Evolutionary conservation across 352 stramenopile genomes (phyloP), one percentile per base, ranked within the genome.

Genomic region (Globisporangium lucens): DNA sequence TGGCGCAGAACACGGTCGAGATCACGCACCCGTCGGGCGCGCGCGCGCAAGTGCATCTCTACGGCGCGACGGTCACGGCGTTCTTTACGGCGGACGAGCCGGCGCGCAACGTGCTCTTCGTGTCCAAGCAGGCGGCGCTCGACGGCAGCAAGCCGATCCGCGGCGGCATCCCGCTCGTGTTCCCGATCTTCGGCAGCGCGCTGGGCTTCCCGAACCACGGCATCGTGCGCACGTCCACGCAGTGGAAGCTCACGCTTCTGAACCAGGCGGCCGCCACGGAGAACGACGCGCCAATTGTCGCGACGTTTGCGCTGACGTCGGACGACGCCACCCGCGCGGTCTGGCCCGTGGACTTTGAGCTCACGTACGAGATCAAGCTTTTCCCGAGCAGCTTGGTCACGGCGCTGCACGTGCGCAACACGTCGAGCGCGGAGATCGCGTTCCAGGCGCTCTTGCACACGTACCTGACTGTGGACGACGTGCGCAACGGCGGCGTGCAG

Each of bases 391-490:
- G 74, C 27, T 82, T 99, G 35, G 83, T 83, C 13, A 98, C 91
- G 15, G 89, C 80, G 29, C 70, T 99, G 35, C 81, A 89, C 61
- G 84, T 99, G 41, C 75, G 90, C 52, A 99, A 99, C 87, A 96
- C 80, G 47, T 93, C 85, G 49, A 68, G 78, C 10, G 47, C 30
- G 4, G 81, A 90, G 63, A 98, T 98, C 61, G 66, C 83, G 61
- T 98, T 98, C 77, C 94, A 99, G 71, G 87, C 92, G 49, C 74
- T 99, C 29, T 75, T 98, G 38, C 97, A 99, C 79, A 98, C 94
- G 41, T 99, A 99, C 74, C 89, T 98, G 63, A 73, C 79, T 15
- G 85, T 97, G 4, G 78, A 96, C 46, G 83, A 95, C 46, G 76
- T 97, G 22, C 81, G 87, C 66, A 55, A 82, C 51, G 75, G 66